Evolutionary conservation across 2,329 filamentous ascomycete genomes (phyloP), one percentile per base, ranked within the genome.

Genomic region (Penicillium sp.): DNA sequence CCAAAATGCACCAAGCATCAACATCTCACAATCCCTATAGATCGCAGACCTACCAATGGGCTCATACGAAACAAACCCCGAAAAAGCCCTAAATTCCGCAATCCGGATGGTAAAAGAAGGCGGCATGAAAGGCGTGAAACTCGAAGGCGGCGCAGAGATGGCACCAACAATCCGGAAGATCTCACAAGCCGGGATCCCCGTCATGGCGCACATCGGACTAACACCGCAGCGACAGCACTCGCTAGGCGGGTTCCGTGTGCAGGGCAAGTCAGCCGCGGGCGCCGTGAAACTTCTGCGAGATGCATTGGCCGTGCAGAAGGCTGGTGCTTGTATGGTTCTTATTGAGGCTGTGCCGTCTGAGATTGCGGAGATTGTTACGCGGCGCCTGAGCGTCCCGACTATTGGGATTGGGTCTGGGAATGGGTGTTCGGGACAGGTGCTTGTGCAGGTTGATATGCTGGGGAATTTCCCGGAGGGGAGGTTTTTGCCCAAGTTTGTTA

Each of bases 21-120:
- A 9, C 9, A 31, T 45, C 45, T 47, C 45, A 47, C 21, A 47
- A 47, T 11, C 19, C 19, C 3, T 27, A 25, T 44, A 93, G 89
- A 79, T 97, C 58, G 92, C 91, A 52, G 93, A 99, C 76, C 79
- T 99, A 51, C 93, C 93, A 19, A 97, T 99, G 93, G 93, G 93
- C 6, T 91, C 87, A 4, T 97, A 97, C 76, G 93, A 99, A 75
- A 84, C 97, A 57, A 86, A 88, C 3, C 89, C 92, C 0, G 86
- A 91, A 68, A 92, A 97, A 75, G 94, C 90, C 13, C 80, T 97
- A 31, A 80, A 84, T 58, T 92, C 90, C 11, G 90, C 93, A 55
- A 96, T 99, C 69, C 86, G 88, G 59, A 85, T 97, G 74, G 79
- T 97, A 71, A 97, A 97, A 76, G 87, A 95, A 71, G 93, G 93